Conservation (phyloP, 306 rosid genomes). For the Vigna radiata region DNA sequence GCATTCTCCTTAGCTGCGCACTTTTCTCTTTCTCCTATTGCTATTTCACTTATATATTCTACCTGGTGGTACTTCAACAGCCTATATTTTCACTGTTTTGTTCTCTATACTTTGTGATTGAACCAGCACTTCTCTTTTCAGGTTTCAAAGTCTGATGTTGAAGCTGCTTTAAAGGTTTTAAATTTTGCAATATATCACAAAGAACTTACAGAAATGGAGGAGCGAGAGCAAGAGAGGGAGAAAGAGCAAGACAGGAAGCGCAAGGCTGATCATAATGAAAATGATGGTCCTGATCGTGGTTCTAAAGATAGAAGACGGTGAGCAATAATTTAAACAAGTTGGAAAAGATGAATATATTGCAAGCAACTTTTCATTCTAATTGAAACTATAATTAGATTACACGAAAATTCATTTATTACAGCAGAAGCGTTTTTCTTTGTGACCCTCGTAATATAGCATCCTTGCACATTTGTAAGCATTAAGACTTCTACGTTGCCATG, state of each 20-base stretch:
- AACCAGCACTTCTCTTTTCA: conserved; percentile 44
- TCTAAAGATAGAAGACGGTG: conserved; percentile 61
- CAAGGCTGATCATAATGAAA: conserved; percentile 60
- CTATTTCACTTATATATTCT: background rate
- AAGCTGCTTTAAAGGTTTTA: conserved; percentile 82
- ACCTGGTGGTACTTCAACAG: background rate
- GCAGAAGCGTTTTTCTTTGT: conserved; percentile 1
- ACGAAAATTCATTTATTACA: conserved; percentile 5
- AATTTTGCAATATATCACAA: conserved; percentile 95
- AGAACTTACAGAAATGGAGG: conserved; percentile 95
- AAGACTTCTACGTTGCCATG: conserved; percentile 10
- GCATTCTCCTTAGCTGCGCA: conserved; percentile 7
- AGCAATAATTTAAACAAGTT: conserved; percentile 37
- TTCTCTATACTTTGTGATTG: conserved; percentile 27
- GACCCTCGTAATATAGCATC: conserved; percentile 2
- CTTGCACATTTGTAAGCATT: conserved; percentile 17
- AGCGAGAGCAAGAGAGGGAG: conserved; percentile 81
- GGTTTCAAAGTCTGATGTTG: conserved; percentile 93
- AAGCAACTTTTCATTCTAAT: conserved; percentile 22
- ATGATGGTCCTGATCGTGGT: conserved; percentile 54
- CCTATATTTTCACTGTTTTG: conserved; percentile 15
- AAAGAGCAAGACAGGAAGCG: conserved; percentile 71
- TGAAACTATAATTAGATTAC: background rate
- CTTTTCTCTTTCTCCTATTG: background rate
- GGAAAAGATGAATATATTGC: conserved; percentile 19